These are phyloP conservation scores for Darksidea phi DNA, from an alignment of 495 filamentous ascomycete genomes.

Conservation along the genomic window DNA sequence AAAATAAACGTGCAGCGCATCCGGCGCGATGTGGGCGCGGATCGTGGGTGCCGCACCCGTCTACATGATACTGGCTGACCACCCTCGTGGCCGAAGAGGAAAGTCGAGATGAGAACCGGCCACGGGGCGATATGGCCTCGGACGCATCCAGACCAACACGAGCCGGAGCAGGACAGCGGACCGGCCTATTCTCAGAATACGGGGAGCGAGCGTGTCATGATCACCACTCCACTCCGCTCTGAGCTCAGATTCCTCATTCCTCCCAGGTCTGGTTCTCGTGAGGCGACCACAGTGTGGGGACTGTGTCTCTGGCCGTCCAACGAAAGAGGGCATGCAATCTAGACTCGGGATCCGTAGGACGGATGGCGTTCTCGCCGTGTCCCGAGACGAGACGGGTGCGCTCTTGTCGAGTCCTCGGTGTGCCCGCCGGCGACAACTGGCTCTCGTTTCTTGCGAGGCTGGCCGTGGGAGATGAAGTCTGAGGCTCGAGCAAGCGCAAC, in stretches of 20 bases:
- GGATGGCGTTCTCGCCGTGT: slow-evolving; percentile 11
- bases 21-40: slow-evolving; percentile 33
- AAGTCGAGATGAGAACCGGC: slow-evolving; percentile 28
- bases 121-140: slow-evolving; percentile 7
- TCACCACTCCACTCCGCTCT: slow-evolving; percentile 13
- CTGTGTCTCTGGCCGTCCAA: slow-evolving; percentile 30
- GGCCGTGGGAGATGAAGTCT: not conserved
- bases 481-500: slow-evolving; percentile 14
- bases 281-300: slow-evolving; percentile 29
- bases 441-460: not conserved
- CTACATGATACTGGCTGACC: slow-evolving; percentile 35
- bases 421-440: not conserved
- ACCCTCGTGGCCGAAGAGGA: slow-evolving; percentile 29
- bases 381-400: slow-evolving; percentile 19
- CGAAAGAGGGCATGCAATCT: slow-evolving; percentile 23
- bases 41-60: slow-evolving; percentile 23
- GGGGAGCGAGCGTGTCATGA: not conserved
- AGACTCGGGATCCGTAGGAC: slow-evolving; percentile 31
- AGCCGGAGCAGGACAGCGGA: slow-evolving; percentile 2
- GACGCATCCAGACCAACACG: slow-evolving; percentile 28
- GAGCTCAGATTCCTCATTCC: not conserved
- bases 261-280: slow-evolving; percentile 26
- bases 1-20: slow-evolving; percentile 39
- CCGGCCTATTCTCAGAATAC: slow-evolving; percentile 28
- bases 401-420: not conserved